Conservation (phyloP, 2,329 filamentous ascomycete genomes). For the Talaromyces sp. region DNA sequence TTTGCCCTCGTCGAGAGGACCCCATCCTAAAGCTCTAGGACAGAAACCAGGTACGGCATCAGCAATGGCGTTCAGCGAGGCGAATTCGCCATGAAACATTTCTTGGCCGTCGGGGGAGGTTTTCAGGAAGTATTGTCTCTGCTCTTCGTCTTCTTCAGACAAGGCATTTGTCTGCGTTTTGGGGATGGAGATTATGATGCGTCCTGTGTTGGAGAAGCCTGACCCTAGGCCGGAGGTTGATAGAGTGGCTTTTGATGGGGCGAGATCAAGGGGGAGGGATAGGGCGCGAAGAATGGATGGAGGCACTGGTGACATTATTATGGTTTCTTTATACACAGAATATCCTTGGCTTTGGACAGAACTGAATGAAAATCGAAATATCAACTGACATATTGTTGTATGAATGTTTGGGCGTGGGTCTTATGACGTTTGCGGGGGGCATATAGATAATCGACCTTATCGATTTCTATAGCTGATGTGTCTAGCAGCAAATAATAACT, state of each 20-base stretch:
- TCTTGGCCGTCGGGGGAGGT: conserved; percentile 34
- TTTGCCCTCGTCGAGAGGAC: conserved; percentile 48
- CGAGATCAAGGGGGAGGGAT: conserved; percentile 28
- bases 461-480: neutral
- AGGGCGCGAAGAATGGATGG: conserved; percentile 38
- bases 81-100: conserved; percentile 66
- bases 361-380: neutral
- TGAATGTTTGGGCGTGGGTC: conserved; percentile 9
- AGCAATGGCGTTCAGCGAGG: conserved; percentile 79
- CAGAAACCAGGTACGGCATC: conserved; percentile 68
- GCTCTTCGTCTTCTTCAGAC: conserved; percentile 23
- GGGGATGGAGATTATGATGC: conserved; percentile 30
- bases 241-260: conserved; percentile 34
- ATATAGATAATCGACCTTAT: neutral
- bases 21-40: conserved; percentile 71
- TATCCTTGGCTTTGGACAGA: too few relatives aligned
- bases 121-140: conserved; percentile 42
- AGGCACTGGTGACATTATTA: conserved; percentile 31
- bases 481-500: neutral
- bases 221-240: conserved; percentile 39
- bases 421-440: conserved; percentile 23
- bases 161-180: conserved; percentile 11
- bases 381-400: neutral
- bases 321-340: neutral
- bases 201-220: conserved; percentile 45